These are phyloP conservation scores for Aspergillus niger DNA, from an alignment of 2,329 filamentous ascomycete genomes.

Conservation along the genomic window DNA sequence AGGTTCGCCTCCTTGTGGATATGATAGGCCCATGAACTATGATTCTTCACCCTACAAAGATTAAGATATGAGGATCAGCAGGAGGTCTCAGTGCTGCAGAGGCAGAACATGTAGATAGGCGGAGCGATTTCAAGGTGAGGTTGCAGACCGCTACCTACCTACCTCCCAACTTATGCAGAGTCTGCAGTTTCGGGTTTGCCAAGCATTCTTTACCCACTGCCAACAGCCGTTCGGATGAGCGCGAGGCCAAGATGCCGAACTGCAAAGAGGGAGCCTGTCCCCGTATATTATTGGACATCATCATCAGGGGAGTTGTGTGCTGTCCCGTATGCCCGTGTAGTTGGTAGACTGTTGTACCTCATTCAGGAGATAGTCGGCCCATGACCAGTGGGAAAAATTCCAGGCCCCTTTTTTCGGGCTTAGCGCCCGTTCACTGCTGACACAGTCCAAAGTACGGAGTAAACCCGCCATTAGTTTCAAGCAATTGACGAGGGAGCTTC, in stretches of 20 bases:
- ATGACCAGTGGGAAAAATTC: too few relatives aligned
- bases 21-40: not conserved
- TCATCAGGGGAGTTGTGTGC: too few relatives aligned
- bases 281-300: not conserved
- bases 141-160: not conserved
- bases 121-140: not conserved
- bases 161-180: not conserved
- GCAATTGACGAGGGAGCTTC: too few relatives aligned
- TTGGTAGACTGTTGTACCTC: too few relatives aligned
- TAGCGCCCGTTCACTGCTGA: too few relatives aligned
- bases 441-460: too few relatives aligned
- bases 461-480: too few relatives aligned
- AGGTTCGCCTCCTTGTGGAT: not conserved
- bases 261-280: not conserved
- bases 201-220: not conserved
- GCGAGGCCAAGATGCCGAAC: not conserved
- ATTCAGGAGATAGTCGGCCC: too few relatives aligned
- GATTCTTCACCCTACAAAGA: not conserved
- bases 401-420: too few relatives aligned
- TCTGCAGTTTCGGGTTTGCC: not conserved
- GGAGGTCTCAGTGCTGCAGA: not conserved
- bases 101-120: too few relatives aligned
- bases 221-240: not conserved
- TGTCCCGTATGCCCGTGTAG: too few relatives aligned
- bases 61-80: constrained; percentile 1